These are phyloP conservation scores for Acephala macrosclerotiorum DNA, from an alignment of 2,329 filamentous ascomycete species.

Conservation along the genomic window DNA sequence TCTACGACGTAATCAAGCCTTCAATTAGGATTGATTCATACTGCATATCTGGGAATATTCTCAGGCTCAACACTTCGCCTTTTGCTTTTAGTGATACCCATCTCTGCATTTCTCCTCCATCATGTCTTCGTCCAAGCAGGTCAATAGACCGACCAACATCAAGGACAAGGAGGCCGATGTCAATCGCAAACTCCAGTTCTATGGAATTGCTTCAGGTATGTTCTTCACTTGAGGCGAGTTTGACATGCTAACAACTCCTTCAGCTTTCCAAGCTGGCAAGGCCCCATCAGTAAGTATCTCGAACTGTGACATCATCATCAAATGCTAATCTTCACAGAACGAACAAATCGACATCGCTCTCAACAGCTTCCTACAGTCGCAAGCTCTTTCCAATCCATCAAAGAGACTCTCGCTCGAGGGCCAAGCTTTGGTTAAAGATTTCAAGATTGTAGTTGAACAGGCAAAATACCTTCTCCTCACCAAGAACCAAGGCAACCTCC, in stretches of 20 bases:
- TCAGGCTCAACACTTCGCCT: constrained; percentile 16
- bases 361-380: constrained; percentile 83
- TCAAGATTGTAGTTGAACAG: constrained; percentile 81
- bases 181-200: constrained; percentile 93
- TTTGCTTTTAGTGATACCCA: constrained; percentile 34
- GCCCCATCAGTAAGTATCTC: constrained; percentile 68
- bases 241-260: constrained; percentile 13
- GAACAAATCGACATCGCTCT: constrained; percentile 88
- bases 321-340: constrained; percentile 51
- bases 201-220: constrained; percentile 80
- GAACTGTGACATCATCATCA: neutral
- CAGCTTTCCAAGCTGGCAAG: constrained; percentile 87
- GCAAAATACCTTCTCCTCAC: constrained; percentile 85
- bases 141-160: constrained; percentile 42
- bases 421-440: constrained; percentile 76
- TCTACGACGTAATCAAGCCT: neutral
- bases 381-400: constrained; percentile 73
- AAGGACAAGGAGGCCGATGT: constrained; percentile 62
- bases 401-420: constrained; percentile 84
- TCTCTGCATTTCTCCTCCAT: constrained; percentile 19
- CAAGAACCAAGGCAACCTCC: constrained; percentile 93
- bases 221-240: neutral
- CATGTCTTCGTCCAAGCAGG: constrained; percentile 30
- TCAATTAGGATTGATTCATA: constrained; percentile 5
- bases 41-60: neutral